These are phyloP conservation scores for Pichia norvegensis DNA, from an alignment of 1,139 yeast species.

Conservation along the genomic window DNA sequence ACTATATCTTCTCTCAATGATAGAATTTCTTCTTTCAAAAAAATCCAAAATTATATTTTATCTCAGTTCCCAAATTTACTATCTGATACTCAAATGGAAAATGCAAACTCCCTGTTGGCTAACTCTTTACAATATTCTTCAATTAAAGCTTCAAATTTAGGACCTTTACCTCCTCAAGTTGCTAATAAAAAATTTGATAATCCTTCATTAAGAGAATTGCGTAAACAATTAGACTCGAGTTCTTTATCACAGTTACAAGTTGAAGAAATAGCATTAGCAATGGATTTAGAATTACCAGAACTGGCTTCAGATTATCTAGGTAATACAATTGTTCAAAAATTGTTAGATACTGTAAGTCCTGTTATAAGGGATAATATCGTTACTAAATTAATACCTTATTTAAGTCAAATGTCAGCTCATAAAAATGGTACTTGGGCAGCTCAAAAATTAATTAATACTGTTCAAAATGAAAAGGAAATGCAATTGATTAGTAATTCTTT, in stretches of 20 bases:
- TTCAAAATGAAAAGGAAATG: slow-evolving; percentile 58
- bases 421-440: slow-evolving; percentile 99
- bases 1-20: slow-evolving; percentile 18
- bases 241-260: slow-evolving; percentile 45
- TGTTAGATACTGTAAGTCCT: slow-evolving; percentile 67
- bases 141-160: slow-evolving; percentile 40
- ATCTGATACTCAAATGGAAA: slow-evolving; percentile 15
- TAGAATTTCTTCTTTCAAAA: slow-evolving; percentile 22
- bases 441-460: slow-evolving; percentile 83
- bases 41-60: slow-evolving; percentile 15
- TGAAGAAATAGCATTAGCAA: slow-evolving; percentile 75
- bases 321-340: slow-evolving; percentile 88
- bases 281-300: slow-evolving; percentile 87
- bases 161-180: slow-evolving; percentile 63
- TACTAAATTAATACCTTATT: slow-evolving; percentile 65
- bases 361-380: slow-evolving; percentile 76
- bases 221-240: slow-evolving; percentile 42
- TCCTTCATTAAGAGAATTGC: slow-evolving; percentile 59
- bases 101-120: slow-evolving; percentile 28
- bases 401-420: slow-evolving; percentile 91
- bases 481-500: slow-evolving; percentile 61
- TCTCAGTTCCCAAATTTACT: slow-evolving; percentile 9
- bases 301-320: slow-evolving; percentile 90
- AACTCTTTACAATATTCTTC: slow-evolving; percentile 34
- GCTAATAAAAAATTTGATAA: slow-evolving; percentile 73